phyloP scores from a whole-genome alignment of 179 eudicot species.

The Corrigiola litoralis region DNA sequence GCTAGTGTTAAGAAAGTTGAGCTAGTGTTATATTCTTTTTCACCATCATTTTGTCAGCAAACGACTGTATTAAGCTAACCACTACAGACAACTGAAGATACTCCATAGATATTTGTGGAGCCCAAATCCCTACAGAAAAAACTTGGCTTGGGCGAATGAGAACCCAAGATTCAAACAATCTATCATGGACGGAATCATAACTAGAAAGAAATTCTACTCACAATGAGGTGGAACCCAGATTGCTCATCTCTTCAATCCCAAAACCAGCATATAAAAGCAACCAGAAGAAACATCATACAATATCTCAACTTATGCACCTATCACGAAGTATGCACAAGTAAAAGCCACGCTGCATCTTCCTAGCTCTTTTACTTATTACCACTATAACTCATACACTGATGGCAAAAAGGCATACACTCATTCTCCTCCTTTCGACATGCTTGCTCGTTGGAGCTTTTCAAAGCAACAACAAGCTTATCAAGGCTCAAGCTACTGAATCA shows the following conservation, averaged over 20 bases:
- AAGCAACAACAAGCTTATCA: conserved; percentile 8
- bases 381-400: conserved; percentile 20
- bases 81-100: conserved; percentile 5
- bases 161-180: conserved; percentile 16
- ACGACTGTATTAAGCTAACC: conserved; percentile 8
- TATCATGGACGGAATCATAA: conserved; percentile 45
- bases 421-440: conserved; percentile 33
- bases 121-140: conserved; percentile 6
- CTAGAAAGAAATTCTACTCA: conserved; percentile 42
- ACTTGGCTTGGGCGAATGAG: conserved; percentile 13
- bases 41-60: conserved; percentile 28
- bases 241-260: conserved; percentile 15
- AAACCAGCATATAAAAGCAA: conserved; percentile 20
- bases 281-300: conserved; percentile 18
- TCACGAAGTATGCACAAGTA: conserved; percentile 22
- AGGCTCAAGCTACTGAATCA: conserved; percentile 38
- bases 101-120: conserved; percentile 5
- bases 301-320: conserved; percentile 24
- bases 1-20: conserved; percentile 15
- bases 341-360: conserved; percentile 1
- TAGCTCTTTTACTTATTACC: conserved; percentile 15
- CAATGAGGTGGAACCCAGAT: conserved; percentile 33
- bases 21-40: conserved; percentile 12
- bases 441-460: conserved; percentile 31
- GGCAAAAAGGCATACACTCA: conserved; percentile 30